Evolutionary conservation across 257 asterid species (phyloP).

Genomic region (Primulina huaijiensis): DNA sequence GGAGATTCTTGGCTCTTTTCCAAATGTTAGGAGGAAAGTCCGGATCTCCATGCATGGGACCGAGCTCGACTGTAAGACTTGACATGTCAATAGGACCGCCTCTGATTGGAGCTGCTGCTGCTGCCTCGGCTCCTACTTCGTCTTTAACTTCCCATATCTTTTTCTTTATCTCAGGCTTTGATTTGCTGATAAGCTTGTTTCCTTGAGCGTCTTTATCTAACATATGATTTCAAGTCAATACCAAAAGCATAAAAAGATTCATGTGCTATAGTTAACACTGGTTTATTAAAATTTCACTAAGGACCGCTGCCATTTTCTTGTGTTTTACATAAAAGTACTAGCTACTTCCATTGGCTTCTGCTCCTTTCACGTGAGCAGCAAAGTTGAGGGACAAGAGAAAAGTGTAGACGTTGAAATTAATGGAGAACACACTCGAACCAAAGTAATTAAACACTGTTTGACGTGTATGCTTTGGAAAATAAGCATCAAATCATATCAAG

Average conservation of each 20-base stretch:
- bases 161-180: constrained; percentile 68
- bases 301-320: background rate
- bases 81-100: constrained; percentile 50
- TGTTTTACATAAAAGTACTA: too few species aligned
- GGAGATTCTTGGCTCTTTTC: constrained; percentile 1
- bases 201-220: constrained; percentile 55
- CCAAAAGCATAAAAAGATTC: background rate
- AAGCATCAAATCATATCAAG: background rate
- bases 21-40: constrained; percentile 59
- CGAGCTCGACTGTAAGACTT: constrained; percentile 57
- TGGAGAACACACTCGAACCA: background rate
- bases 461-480: background rate
- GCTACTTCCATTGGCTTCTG: background rate
- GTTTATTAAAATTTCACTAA: background rate
- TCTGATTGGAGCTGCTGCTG: constrained; percentile 32
- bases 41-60: constrained; percentile 94
- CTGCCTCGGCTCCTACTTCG: constrained; percentile 19
- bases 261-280: background rate
- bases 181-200: constrained; percentile 75
- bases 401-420: background rate
- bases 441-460: background rate
- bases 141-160: constrained; percentile 57
- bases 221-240: background rate
- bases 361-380: background rate
- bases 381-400: background rate